These are phyloP conservation scores for Paracoccidioides brasiliensis DNA, from an alignment of 2,329 filamentous ascomycete genomes.

Conservation along the genomic window DNA sequence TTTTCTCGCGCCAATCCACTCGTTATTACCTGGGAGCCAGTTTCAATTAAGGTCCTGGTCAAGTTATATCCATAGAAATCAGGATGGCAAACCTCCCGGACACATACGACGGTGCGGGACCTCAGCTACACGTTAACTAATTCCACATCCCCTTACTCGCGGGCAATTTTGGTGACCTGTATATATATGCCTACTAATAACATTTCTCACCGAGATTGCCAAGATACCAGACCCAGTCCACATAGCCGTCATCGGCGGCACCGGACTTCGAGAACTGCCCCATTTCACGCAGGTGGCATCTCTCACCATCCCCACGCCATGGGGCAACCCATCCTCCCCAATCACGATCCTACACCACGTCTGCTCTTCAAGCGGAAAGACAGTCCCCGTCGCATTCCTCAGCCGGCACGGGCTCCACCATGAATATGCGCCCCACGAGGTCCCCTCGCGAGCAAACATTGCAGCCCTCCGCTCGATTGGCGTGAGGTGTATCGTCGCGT, in stretches of 20 bases:
- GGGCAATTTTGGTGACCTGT: not conserved
- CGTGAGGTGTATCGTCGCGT: constrained; percentile 82
- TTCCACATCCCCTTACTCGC: no score
- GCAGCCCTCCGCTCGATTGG: constrained; percentile 88
- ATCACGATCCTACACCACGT: constrained; percentile 84
- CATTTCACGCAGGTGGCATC: constrained; percentile 75
- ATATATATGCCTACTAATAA: not conserved
- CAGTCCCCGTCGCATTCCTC: constrained; percentile 69
- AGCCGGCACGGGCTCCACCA: constrained; percentile 84
- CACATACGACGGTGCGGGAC: constrained; percentile 8
- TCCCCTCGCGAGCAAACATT: constrained; percentile 91
- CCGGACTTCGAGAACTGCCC: constrained; percentile 75
- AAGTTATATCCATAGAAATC: not conserved
- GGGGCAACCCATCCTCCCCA: constrained; percentile 64
- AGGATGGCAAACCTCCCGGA: constrained; percentile 7
- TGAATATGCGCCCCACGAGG: constrained; percentile 82
- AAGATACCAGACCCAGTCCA: constrained; percentile 43
- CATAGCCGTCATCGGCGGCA: constrained; percentile 87
- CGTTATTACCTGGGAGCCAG: not conserved
- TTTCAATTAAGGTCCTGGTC: not conserved
- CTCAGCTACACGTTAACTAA: not conserved
- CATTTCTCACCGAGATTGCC: not conserved
- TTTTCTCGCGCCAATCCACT: not conserved
- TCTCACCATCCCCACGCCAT: constrained; percentile 68
- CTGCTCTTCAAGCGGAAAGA: constrained; percentile 51